These are phyloP conservation scores for Kodamaea kakaduensis DNA, from an alignment of 805 yeast species.

Conservation along the genomic window DNA sequence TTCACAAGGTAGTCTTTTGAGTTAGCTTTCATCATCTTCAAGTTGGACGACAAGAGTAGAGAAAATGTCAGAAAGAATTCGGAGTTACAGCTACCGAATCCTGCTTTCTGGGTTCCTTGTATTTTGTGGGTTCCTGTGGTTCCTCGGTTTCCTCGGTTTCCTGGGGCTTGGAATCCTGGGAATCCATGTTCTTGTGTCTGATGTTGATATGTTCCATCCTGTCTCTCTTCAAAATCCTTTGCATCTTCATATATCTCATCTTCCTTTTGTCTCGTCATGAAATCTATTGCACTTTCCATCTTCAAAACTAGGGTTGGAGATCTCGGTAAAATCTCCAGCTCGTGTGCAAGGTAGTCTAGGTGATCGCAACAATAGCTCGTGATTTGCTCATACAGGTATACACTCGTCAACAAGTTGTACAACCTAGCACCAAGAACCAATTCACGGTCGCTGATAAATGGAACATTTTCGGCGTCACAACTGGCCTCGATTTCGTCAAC, in stretches of 20 bases:
- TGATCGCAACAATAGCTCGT: slow-evolving; percentile 1
- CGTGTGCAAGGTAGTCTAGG: background rate
- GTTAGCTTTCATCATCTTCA: slow-evolving; percentile 2
- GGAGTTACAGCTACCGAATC: too few relatives aligned
- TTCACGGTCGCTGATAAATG: too few relatives aligned
- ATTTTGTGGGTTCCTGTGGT: too few relatives aligned
- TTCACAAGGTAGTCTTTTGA: slow-evolving; percentile 7
- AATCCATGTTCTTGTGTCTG: too few relatives aligned
- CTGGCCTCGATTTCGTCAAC: slow-evolving; percentile 15
- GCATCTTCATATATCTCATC: background rate
- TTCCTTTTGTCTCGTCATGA: slow-evolving; percentile 1
- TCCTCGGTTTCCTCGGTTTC: too few relatives aligned
- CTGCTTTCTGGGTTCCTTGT: too few relatives aligned
- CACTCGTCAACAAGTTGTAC: slow-evolving; percentile 15
- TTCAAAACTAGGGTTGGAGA: slow-evolving; percentile 6
- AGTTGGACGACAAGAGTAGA: slow-evolving; percentile 3
- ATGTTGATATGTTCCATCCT: too few relatives aligned
- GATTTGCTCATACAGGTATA: background rate
- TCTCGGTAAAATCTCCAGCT: slow-evolving; percentile 3
- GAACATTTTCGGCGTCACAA: too few relatives aligned
- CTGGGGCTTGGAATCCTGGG: too few relatives aligned
- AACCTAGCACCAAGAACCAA: slow-evolving; percentile 17
- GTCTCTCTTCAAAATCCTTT: background rate
- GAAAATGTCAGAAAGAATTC: too few relatives aligned
- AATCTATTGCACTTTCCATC: slow-evolving; percentile 6